phyloP scores from a whole-genome alignment of 179 eudicot genomes.

The Gypsophila paniculata region DNA sequence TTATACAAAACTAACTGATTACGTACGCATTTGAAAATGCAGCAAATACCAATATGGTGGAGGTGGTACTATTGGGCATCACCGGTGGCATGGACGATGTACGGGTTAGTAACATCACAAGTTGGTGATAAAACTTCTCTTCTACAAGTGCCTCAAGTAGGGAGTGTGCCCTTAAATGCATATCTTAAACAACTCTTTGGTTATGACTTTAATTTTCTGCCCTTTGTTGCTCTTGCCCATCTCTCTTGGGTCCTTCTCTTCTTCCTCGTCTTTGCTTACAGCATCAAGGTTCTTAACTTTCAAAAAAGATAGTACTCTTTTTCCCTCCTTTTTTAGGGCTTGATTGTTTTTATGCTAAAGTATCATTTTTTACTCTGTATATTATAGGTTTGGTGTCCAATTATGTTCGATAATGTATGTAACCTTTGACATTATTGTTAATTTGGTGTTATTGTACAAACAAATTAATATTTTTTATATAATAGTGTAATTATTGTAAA shows the following conservation, averaged over 20 bases:
- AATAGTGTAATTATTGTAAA: no score
- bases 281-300: conserved; percentile 56
- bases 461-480: no score
- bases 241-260: conserved; percentile 51
- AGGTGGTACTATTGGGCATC: conserved; percentile 94
- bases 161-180: conserved; percentile 27
- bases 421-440: no score
- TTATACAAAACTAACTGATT: no score
- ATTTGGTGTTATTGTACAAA: no score
- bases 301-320: conserved; percentile 41
- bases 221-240: conserved; percentile 52
- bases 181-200: conserved; percentile 38
- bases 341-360: no score
- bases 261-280: conserved; percentile 49
- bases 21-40: conserved; percentile 18
- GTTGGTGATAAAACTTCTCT: conserved; percentile 47
- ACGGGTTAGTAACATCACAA: conserved; percentile 68
- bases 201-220: conserved; percentile 43
- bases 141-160: conserved; percentile 40
- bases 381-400: no score
- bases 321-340: no score
- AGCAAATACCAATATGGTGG: conserved; percentile 96
- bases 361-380: no score
- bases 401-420: no score
- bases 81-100: conserved; percentile 77